These are phyloP conservation scores for Carex littledalei DNA, from an alignment of 176 grass and related monocot genomes.

Conservation along the genomic window DNA sequence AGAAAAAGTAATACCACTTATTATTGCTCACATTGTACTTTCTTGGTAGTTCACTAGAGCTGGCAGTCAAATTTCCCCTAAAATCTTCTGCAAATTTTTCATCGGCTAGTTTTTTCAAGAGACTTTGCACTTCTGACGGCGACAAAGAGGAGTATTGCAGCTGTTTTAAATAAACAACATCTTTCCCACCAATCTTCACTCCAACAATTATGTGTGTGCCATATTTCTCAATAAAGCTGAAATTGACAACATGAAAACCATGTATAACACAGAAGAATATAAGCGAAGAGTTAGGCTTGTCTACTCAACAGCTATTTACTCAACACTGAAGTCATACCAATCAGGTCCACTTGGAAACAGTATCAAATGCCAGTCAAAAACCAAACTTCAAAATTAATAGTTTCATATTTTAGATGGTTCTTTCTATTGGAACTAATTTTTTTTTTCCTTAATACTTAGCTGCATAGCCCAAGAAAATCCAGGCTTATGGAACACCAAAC, in stretches of 20 bases:
- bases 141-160: conserved; percentile 52
- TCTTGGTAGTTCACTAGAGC: not conserved
- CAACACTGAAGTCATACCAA: not conserved
- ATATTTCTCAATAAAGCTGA: conserved; percentile 77
- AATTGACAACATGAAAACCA: not conserved
- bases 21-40: conserved; percentile 36
- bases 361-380: not conserved
- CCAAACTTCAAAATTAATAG: too few species aligned
- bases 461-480: not conserved
- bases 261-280: not conserved
- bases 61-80: not conserved
- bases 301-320: not conserved
- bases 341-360: not conserved
- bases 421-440: not conserved
- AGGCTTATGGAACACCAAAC: not conserved
- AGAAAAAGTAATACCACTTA: conserved; percentile 32
- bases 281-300: not conserved
- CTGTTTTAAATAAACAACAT: conserved; percentile 75
- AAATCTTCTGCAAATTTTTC: conserved; percentile 35
- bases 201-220: conserved; percentile 75
- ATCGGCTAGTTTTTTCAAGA: conserved; percentile 53
- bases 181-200: conserved; percentile 74
- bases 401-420: not conserved
- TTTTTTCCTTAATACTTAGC: not conserved
- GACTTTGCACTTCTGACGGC: conserved; percentile 51